A percentile compares a stretch with the other conserved stretches of the same genome.
Conservation (phyloP, 129 eudicot species). For the Saposhnikovia divaricata region DNA sequence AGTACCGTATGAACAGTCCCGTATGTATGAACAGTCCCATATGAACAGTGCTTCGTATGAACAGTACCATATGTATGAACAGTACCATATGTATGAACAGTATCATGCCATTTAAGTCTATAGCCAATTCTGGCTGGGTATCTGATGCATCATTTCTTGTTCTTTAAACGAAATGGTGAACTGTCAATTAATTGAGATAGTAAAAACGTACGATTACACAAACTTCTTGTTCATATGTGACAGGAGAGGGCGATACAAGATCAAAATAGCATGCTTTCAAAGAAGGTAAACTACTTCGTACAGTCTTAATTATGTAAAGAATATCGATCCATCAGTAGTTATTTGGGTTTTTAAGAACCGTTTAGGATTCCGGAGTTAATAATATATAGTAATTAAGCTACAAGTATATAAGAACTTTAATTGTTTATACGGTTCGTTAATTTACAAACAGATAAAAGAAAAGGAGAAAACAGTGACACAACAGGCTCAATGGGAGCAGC, state of each 20-base stretch:
- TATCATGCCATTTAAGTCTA: no score
- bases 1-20: no score
- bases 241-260: conserved; percentile 94
- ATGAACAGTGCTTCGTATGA: no score
- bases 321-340: neutral
- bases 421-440: neutral
- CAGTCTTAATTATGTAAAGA: neutral
- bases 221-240: conserved; percentile 9
- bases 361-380: no score
- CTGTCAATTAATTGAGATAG: neutral
- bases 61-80: no score
- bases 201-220: neutral
- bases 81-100: no score
- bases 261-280: conserved; percentile 67
- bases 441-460: conserved; percentile 48
- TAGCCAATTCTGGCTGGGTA: neutral
- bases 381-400: neutral
- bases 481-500: conserved; percentile 56
- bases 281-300: conserved; percentile 40
- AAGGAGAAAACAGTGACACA: conserved; percentile 51
- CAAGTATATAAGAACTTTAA: neutral
- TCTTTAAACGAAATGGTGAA: no score
- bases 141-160: neutral
- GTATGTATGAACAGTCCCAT: no score
- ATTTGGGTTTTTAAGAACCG: no score